A percentile compares a stretch with the other conserved stretches of the same genome.
Conservation (phyloP, 129 eudicot species). For the Flaveria sonorensis region DNA sequence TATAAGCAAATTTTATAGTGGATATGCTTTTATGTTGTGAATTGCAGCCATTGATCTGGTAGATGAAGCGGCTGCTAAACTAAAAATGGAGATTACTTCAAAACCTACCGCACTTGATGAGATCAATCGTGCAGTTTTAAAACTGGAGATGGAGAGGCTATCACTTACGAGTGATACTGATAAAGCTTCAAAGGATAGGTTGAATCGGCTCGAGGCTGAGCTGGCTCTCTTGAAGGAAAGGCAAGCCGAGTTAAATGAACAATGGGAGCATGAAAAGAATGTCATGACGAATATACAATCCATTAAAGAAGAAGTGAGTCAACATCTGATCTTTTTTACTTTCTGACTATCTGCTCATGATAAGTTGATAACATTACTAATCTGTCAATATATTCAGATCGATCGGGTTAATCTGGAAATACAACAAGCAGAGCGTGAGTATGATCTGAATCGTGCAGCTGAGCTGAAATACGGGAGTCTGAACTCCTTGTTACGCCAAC, state of each 20-base stretch:
- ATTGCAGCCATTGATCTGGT: slow-evolving; percentile 92
- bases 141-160: slow-evolving; percentile 94
- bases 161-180: slow-evolving; percentile 91
- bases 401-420: slow-evolving; percentile 97
- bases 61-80: slow-evolving; percentile 98
- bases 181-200: slow-evolving; percentile 89
- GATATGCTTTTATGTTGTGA: slow-evolving; percentile 18
- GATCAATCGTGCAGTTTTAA: slow-evolving; percentile 81
- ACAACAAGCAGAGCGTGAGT: slow-evolving; percentile 97
- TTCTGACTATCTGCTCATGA: neutral
- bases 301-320: slow-evolving; percentile 84
- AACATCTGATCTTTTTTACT: neutral
- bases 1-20: slow-evolving; percentile 5
- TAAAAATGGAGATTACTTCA: slow-evolving; percentile 98
- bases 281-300: slow-evolving; percentile 93
- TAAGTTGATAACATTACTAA: neutral
- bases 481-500: slow-evolving; percentile 80
- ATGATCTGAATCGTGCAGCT: slow-evolving; percentile 98
- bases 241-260: slow-evolving; percentile 74
- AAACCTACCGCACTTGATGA: slow-evolving; percentile 99
- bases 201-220: slow-evolving; percentile 82
- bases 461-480: slow-evolving; percentile 93
- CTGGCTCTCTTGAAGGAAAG: slow-evolving; percentile 71
- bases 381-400: slow-evolving; percentile 48
- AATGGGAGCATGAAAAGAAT: slow-evolving; percentile 93